Evolutionary conservation across 1,284 basidiomycete species (phyloP), one percentile per base, ranked within the genome.

Genomic region (Trametes hirsuta): DNA sequence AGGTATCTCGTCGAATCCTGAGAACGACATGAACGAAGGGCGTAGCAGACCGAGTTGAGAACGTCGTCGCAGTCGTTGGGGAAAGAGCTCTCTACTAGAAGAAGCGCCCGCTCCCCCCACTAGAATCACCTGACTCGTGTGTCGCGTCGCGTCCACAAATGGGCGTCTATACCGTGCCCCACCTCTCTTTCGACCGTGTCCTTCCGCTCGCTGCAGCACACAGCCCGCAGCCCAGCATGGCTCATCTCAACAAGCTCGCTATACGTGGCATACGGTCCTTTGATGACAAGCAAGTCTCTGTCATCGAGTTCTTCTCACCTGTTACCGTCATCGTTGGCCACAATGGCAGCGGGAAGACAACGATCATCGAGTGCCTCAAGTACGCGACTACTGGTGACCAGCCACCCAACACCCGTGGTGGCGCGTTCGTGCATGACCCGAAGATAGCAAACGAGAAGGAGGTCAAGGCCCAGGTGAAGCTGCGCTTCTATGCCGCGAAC

Each of bases 361-460:
- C 97, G 1, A 93, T 99, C 73, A 99, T 99, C 75, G 97, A 99
- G 80, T 99, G 97, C 76, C 85, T 99, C 72, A 99, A 99, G 79
- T 99, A 99, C 74, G 95, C 95, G 4, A 98, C 97, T 0, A 99
- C 97, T 0, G 97, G 97, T 36, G 96, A 99, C 74, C 88, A 99
- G 67, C 97, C 97, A 0, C 95, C 97, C 0, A 98, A 98, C 73
- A 95, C 96, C 35, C 95, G 97, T 66, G 97, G 97, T 30, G 97
- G 97, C 34, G 97, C 97, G 0, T 99, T 99, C 73, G 81, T 99
- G 6, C 97, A 99, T 74, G 97, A 99, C 76, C 97, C 97, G 0
- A 96, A 96, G 84, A 97, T 99, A 88, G 97, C 97, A 8, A 95
- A 95, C 69, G 94, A 97, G 77, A 97, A 96, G 73, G 95, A 98